Evolutionary conservation across 805 yeast genomes (phyloP), one percentile per base, ranked within the genome.

Genomic region (Wickerhamomyces bisporus): DNA sequence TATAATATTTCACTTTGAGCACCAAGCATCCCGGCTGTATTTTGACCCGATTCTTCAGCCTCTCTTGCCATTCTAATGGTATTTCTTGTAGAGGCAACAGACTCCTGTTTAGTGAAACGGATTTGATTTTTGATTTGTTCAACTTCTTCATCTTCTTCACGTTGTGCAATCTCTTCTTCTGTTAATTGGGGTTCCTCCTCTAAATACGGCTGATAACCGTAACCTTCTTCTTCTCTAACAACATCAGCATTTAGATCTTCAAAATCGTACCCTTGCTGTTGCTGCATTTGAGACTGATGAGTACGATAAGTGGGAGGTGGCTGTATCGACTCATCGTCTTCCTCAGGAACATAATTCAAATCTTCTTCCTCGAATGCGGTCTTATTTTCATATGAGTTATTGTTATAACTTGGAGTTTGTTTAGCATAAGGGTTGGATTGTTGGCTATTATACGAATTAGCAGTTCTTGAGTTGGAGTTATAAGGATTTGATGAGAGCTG

Each of bases 1-100:
- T 82, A 85, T 45, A 93, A 67, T 34, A 86, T 71, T 57, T 88
- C 96, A 40, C 93, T 79, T 61, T 93, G 98, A n/a, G 89, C 76
- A 19, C 98, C 98, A 34, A 93, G 71, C 77, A 86, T 77, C 21
- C 96, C 97, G 45, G 91, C 62, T 0, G 97, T 83, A 57, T 91
- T 89, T 45, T 80, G 68, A 26, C 87, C 91, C 6, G 81, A 69
- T 43, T 73, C 75, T 53, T 81, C 87, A 2, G 89, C 88, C 40
- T 81, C 81, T 41, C 75, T 73, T 3, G 86, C 82, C 66, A 78
- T 70, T 38, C 73, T 73, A 24, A 93, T 63, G 1, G 95, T 88
- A 52, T 87, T 87, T 54, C 94, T 75, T 0, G 97, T 84, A 28
- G 89, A 79, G 13, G 86, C 81, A 10, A 88, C 78, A 2, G 96